These are phyloP conservation scores for Waltergamsia citrina DNA, from an alignment of 2,329 filamentous ascomycete genomes.

Conservation along the genomic window DNA sequence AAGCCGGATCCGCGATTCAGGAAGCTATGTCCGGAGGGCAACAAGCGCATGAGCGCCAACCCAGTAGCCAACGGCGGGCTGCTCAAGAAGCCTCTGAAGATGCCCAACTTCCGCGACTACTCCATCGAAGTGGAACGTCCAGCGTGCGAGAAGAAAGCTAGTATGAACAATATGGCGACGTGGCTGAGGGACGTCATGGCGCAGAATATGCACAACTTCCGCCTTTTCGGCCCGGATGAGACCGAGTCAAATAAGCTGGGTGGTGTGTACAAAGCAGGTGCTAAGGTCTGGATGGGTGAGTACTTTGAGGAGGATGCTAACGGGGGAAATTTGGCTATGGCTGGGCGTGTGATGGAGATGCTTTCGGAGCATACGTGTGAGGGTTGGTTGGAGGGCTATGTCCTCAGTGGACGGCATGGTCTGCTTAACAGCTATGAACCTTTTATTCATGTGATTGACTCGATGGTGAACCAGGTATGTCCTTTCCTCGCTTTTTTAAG, in stretches of 20 bases:
- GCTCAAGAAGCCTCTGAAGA: slow-evolving; percentile 54
- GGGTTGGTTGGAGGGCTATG: slow-evolving; percentile 73
- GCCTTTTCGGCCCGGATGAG: slow-evolving; percentile 71
- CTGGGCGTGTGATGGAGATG: slow-evolving; percentile 74
- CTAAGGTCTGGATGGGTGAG: slow-evolving; percentile 75
- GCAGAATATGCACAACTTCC: slow-evolving; percentile 58
- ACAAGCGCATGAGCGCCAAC: slow-evolving; percentile 67
- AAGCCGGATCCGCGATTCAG: slow-evolving; percentile 53
- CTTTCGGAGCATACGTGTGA: slow-evolving; percentile 74
- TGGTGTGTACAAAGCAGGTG: slow-evolving; percentile 61
- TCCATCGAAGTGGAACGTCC: slow-evolving; percentile 52
- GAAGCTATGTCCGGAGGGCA: slow-evolving; percentile 54
- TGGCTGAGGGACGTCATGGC: slow-evolving; percentile 61
- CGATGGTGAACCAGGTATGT: slow-evolving; percentile 66
- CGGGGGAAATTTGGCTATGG: slow-evolving; percentile 60
- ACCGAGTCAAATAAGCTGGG: slow-evolving; percentile 73
- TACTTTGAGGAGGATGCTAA: slow-evolving; percentile 69
- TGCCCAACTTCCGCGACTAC: slow-evolving; percentile 64
- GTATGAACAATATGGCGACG: slow-evolving; percentile 60
- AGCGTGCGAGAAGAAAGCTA: slow-evolving; percentile 36
- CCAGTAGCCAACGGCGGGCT: slow-evolving; percentile 64
- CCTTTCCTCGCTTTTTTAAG: neutral
- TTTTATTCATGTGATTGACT: slow-evolving; percentile 76
- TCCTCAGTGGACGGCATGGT: slow-evolving; percentile 66
- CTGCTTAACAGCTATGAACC: slow-evolving; percentile 75